Evolutionary conservation across 2,329 filamentous ascomycete genomes (phyloP).

Genomic region (Fulvia fulva): DNA sequence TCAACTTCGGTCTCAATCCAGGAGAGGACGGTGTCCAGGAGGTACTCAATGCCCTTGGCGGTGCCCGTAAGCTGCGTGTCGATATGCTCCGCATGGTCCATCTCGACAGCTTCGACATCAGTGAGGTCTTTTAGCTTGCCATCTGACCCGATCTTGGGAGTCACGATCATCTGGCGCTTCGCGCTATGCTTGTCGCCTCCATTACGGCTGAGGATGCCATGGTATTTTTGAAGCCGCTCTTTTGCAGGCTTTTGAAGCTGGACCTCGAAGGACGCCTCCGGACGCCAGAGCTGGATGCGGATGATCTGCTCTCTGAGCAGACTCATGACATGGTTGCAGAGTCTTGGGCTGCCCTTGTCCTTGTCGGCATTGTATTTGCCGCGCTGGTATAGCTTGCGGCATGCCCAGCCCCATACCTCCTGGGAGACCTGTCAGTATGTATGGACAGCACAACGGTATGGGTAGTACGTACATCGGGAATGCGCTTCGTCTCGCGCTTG

Average conservation of each 20-base stretch:
- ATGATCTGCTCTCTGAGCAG: conserved; percentile 25
- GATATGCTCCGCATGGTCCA: conserved; percentile 23
- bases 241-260: conserved; percentile 26
- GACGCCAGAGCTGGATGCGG: conserved; percentile 31
- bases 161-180: conserved; percentile 9
- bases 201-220: conserved; percentile 19
- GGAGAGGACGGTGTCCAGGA: conserved; percentile 21
- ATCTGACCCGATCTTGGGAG: conserved; percentile 17
- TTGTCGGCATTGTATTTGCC: conserved; percentile 24
- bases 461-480: conserved; percentile 49
- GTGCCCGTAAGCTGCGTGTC: conserved; percentile 16
- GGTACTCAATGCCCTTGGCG: conserved; percentile 18
- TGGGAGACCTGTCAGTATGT: conserved; percentile 28
- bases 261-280: conserved; percentile 28
- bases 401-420: conserved; percentile 34
- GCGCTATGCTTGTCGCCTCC: conserved; percentile 17
- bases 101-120: conserved; percentile 17
- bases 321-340: conserved; percentile 15
- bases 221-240: conserved; percentile 22
- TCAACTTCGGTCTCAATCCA: conserved; percentile 22
- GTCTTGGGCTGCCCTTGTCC: not conserved
- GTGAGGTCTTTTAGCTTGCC: conserved; percentile 6
- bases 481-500: conserved; percentile 68
- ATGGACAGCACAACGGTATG: conserved; percentile 54
- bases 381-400: conserved; percentile 79